A percentile compares a stretch with the other conserved stretches of the same genome.
These are phyloP conservation scores for Neurospora sp. DNA, from an alignment of 2,329 filamentous ascomycete species.

Conservation along the genomic window DNA sequence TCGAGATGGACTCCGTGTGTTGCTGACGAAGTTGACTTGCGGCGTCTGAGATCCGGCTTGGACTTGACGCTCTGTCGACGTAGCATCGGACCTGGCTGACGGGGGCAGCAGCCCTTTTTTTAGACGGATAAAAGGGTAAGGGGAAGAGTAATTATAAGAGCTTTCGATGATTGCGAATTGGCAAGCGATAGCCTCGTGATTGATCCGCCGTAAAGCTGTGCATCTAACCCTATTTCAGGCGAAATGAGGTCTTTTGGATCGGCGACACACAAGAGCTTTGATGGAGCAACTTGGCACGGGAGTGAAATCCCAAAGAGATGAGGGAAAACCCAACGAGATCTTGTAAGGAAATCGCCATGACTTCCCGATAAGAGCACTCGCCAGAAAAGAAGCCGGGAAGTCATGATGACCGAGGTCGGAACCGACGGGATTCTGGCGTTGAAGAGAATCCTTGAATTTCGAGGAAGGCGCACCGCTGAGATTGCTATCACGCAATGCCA, in stretches of 20 bases:
- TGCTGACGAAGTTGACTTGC: conserved; percentile 42
- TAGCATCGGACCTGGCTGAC: conserved; percentile 29
- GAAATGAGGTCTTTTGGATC: conserved; percentile 2
- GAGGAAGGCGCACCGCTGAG: neutral
- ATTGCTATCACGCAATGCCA: neutral
- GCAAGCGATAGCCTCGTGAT: neutral
- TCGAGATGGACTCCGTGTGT: conserved; percentile 35
- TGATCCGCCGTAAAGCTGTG: conserved; percentile 13
- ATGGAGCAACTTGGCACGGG: neutral
- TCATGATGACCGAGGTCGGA: neutral
- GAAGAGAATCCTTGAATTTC: neutral
- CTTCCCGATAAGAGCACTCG: neutral
- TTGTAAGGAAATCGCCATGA: neutral
- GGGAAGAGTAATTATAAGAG: neutral
- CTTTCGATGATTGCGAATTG: neutral
- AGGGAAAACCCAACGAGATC: neutral
- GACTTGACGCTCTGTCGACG: conserved; percentile 38
- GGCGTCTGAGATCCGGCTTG: conserved; percentile 34
- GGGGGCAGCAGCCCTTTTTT: neutral
- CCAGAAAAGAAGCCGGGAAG: neutral
- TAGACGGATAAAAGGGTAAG: neutral
- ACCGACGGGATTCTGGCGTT: neutral
- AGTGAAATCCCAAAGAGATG: neutral
- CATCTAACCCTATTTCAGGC: conserved; percentile 12
- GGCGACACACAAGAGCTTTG: neutral